Conservation (phyloP, 2,329 filamentous ascomycete species). For the Bipolaris victoriae region DNA sequence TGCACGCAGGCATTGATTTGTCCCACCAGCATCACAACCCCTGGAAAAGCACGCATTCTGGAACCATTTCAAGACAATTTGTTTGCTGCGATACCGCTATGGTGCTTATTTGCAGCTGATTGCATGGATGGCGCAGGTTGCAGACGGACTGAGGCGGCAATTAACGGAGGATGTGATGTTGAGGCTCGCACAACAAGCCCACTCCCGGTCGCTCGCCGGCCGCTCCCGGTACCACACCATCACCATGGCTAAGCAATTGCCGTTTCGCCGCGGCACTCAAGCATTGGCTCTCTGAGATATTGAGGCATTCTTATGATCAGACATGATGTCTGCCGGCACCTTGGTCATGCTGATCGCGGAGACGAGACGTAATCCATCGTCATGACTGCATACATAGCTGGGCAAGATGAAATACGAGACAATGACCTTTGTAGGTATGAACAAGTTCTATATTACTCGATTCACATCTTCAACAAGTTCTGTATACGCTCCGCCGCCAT, state of each 20-base stretch:
- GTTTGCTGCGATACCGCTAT: conserved; percentile 12
- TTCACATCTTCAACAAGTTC: no score
- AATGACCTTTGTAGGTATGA: neutral
- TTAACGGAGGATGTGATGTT: conserved; percentile 33
- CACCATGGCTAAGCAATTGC: neutral
- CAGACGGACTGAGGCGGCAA: conserved; percentile 32
- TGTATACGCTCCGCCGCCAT: neutral
- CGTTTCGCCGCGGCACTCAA: conserved; percentile 4
- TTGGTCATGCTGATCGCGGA: conserved; percentile 1
- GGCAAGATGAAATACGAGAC: neutral
- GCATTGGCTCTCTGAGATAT: neutral
- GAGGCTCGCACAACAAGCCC: conserved; percentile 14
- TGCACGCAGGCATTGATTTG: conserved; percentile 6
- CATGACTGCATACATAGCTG: neutral
- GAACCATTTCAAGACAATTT: neutral
- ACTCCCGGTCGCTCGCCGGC: conserved; percentile 16
- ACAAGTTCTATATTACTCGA: neutral
- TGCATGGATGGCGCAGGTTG: conserved; percentile 30
- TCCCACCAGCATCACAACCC: conserved; percentile 28
- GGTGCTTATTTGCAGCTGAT: conserved; percentile 13
- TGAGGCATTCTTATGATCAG: neutral
- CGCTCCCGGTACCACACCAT: conserved; percentile 15
- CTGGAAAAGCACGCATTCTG: conserved; percentile 9
- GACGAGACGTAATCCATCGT: conserved; percentile 6
- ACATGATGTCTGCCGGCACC: neutral